These are phyloP conservation scores for Aaosphaeria pasadenensis DNA, from an alignment of 2,329 filamentous ascomycete genomes.

Conservation along the genomic window DNA sequence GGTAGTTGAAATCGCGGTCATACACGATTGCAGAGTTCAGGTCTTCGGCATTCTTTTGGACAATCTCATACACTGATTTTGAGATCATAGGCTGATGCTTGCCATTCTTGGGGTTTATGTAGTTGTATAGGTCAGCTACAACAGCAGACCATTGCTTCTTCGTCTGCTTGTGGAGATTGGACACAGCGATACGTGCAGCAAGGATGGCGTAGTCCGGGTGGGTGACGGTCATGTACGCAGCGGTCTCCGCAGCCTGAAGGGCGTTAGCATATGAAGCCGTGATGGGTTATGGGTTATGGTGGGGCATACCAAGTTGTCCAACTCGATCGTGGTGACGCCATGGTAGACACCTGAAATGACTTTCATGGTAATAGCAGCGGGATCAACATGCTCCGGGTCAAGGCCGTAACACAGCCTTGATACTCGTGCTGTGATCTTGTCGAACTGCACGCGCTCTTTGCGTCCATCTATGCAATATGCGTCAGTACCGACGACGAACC, in stretches of 20 bases:
- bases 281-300: conserved; percentile 10
- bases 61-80: conserved; percentile 80
- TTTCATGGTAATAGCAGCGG: conserved; percentile 97
- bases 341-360: conserved; percentile 99
- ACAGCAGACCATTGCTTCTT: conserved; percentile 99
- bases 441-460: conserved; percentile 99
- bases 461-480: conserved; percentile 71
- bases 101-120: conserved; percentile 90
- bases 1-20: conserved; percentile 99
- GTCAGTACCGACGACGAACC: conserved; percentile 17
- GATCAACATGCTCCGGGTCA: conserved; percentile 92
- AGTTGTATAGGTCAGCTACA: conserved; percentile 88
- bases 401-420: conserved; percentile 97
- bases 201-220: conserved; percentile 99
- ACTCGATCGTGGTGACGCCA: conserved; percentile 91
- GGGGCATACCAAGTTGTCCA: conserved; percentile 80
- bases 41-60: conserved; percentile 95
- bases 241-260: conserved; percentile 87
- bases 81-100: conserved; percentile 91
- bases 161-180: conserved; percentile 99
- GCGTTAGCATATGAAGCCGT: conserved; percentile 10
- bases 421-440: conserved; percentile 99
- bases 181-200: conserved; percentile 95
- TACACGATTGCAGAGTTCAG: conserved; percentile 99
- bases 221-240: conserved; percentile 99